Base-by-base conservation (phyloP, 805 yeast species). In the Suhomyces sp. region DNA sequence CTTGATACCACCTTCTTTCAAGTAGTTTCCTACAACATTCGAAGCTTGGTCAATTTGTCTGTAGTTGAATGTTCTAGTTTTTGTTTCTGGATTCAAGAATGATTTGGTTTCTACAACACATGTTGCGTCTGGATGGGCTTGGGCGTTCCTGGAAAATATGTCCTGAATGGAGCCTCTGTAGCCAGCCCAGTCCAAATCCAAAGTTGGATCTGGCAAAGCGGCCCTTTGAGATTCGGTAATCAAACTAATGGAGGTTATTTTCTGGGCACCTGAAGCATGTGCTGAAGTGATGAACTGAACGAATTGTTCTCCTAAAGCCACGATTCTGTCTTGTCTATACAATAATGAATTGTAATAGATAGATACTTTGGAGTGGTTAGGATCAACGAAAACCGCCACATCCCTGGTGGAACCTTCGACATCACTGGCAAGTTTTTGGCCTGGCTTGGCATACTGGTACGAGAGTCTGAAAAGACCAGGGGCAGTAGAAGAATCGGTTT, bases 101-200 rank as follows among this genome's bases (percentile, higher is more conserved):
- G 87, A 84, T 57, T 87, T 87, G 24, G 99, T 93, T 72, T 94
- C 99, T 26, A 93, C 87, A 41, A 94, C 96, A 74, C 98, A 90
- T 10, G 88, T 78, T 66, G 96, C 82, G 33, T 89, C 91, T 3
- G 99, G 99, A 67, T 82, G 85, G 60, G 79, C 80, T 46, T 78
- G 84, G 12, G 99, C 97, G 66, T 94, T 96, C 53, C 79, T 84
- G 70, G 88, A 86, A 71, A 94, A 94, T 44, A 94, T 92, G 64
- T 94, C 99, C 65, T 94, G 99, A 62, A 94, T 96, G 13, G 98
- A 92, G 46, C 99, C 99, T 59, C 96, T 81, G 71, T 83, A 94
- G 27, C 87, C 88, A 42, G 85, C 77, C 97, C 97, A 94, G 71
- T 91, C 96, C 58, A 94, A 78, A 61, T 91, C 87, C 8, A 74